Percentiles rank a stretch among this genome's conserved stretches.
Conservation (phyloP, 495 filamentous ascomycete genomes). For the Astrothelium subdiscretum region DNA sequence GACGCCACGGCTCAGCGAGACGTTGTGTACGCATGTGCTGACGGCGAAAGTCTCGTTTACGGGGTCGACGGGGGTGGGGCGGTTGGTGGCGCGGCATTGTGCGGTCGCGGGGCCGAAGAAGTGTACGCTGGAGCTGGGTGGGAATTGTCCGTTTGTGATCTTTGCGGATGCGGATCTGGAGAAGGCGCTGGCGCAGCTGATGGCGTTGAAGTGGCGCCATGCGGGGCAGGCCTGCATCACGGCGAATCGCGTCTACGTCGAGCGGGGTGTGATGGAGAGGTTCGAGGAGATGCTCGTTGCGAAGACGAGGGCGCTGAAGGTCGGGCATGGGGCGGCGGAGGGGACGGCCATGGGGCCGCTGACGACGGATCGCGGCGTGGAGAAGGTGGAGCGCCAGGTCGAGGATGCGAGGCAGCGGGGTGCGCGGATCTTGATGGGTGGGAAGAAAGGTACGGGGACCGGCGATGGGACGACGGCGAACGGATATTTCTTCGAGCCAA, state of each 20-base stretch:
- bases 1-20: constrained; percentile 29
- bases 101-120: constrained; percentile 31
- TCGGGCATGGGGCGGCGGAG: constrained; percentile 50
- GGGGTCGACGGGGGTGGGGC: constrained; percentile 29
- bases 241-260: constrained; percentile 32
- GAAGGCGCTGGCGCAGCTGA: constrained; percentile 20
- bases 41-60: constrained; percentile 35
- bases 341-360: constrained; percentile 56
- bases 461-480: constrained; percentile 17
- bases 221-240: constrained; percentile 34
- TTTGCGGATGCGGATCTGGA: constrained; percentile 34
- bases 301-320: constrained; percentile 42
- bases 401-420: constrained; percentile 52
- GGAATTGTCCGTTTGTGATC: constrained; percentile 33
- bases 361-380: constrained; percentile 50
- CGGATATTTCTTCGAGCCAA: constrained; percentile 66
- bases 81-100: constrained; percentile 29
- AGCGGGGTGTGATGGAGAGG: constrained; percentile 29
- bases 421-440: constrained; percentile 47
- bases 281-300: constrained; percentile 39
- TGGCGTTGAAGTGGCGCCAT: constrained; percentile 31
- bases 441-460: constrained; percentile 19
- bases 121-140: constrained; percentile 31
- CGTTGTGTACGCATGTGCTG: constrained; percentile 27
- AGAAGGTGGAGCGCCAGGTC: constrained; percentile 51